These are phyloP conservation scores for Saccharomycopsis malanga DNA, from an alignment of 805 yeast genomes.

Conservation along the genomic window DNA sequence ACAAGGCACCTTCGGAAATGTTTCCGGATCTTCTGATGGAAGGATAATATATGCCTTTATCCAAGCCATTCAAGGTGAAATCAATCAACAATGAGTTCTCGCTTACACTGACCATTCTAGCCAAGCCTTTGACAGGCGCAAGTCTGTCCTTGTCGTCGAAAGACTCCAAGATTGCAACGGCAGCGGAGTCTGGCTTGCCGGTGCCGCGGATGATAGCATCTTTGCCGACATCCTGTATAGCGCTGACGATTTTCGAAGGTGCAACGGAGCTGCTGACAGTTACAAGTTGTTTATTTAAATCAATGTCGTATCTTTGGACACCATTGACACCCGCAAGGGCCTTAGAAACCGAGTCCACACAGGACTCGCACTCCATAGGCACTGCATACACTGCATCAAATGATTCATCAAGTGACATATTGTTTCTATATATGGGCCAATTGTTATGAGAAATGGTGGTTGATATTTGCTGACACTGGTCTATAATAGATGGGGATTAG, in stretches of 20 bases:
- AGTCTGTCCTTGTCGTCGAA: conserved; percentile 39
- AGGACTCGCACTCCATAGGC: conserved; percentile 70
- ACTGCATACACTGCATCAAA: conserved; percentile 76
- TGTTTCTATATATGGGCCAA: too few species aligned
- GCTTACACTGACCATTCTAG: conserved; percentile 68
- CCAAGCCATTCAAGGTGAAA: conserved; percentile 66
- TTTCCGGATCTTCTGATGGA: conserved; percentile 67
- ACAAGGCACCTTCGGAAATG: conserved; percentile 62
- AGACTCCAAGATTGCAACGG: conserved; percentile 82
- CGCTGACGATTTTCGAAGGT: conserved; percentile 65
- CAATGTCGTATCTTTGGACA: conserved; percentile 45
- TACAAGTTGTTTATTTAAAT: conserved; percentile 54
- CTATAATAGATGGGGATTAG: too few species aligned
- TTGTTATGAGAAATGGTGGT: too few species aligned
- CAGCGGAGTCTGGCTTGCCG: conserved; percentile 81
- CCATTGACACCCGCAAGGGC: conserved; percentile 49
- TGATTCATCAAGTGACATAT: too few species aligned
- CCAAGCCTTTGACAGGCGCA: conserved; percentile 77
- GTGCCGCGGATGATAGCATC: conserved; percentile 93
- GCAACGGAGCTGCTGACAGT: conserved; percentile 56
- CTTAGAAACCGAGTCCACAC: conserved; percentile 52
- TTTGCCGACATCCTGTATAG: conserved; percentile 67
- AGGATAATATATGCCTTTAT: conserved; percentile 59
- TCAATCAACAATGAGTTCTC: conserved; percentile 53
- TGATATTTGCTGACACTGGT: too few species aligned